Evolutionary conservation across 202 grass and related monocot species (phyloP), one percentile per base, ranked within the genome.

Genomic region (Alloteropsis angusta): DNA sequence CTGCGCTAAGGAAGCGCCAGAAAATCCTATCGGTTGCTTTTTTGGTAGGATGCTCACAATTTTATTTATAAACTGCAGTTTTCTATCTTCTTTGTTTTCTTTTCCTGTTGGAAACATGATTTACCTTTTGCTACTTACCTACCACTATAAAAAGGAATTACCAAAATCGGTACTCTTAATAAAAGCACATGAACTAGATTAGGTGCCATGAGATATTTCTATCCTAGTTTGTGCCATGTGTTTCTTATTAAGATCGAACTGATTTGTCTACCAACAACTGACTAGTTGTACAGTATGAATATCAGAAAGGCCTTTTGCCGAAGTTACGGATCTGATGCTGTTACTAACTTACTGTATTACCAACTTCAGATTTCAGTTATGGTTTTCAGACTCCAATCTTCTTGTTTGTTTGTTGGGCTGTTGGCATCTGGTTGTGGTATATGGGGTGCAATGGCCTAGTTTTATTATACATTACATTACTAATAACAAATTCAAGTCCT

Each of bases 1-100:
- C 89, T 83, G 92, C 87, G 84, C 78, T 98, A 76, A 75, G 56
- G 75, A 98, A 87, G 85, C 80, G 79, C 56, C 96, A 98, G 80
- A 98, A 98, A 87, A 58, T 92, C 68, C 75, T 95, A 13, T 93
- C 96, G 7, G 96, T 98, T 59, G 68, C 88, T 34, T 95, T 94
- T 87, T 82, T 95, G 90, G 92, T 95, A 98, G 56, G 72, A 76
- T 76, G 59, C 72, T 70, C 11, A 61, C 39, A 50, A 45, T 8
- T 80, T 65, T 59, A 9, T 61, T 74, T 83, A 69, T 30, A n/a
- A 28, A 23, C 32, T 68, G 23, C 14, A 52, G 61, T 36, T 65
- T 34, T 45, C 22, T 36, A 34, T 37, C 30, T 23, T 10, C 16
- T 55, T 54, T 73, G 9, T 61, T 44, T 62, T 55, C n/a, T 25